A percentile compares a stretch with the other conserved stretches of the same genome.
Conservation (phyloP, 2,329 filamentous ascomycete species). For the Chaetomium olivaceum region DNA sequence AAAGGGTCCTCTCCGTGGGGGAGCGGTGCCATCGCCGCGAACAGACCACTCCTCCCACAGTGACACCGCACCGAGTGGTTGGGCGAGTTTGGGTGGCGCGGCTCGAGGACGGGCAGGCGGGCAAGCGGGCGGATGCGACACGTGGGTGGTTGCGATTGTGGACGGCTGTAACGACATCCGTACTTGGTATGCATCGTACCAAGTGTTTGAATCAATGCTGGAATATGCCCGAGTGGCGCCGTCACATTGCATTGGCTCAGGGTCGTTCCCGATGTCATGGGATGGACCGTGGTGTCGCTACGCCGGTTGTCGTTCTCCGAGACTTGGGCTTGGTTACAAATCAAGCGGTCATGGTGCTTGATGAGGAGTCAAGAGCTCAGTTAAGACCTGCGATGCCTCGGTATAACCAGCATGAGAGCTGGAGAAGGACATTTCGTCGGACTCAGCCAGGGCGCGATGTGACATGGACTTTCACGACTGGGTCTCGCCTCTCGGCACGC, state of each 20-base stretch:
- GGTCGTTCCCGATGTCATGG: neutral
- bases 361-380: neutral
- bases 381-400: neutral
- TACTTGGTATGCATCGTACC: neutral
- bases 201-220: neutral
- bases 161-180: neutral
- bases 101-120: no score
- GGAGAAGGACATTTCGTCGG: neutral
- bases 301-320: conserved; percentile 6
- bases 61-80: neutral
- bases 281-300: neutral
- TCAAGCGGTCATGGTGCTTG: neutral
- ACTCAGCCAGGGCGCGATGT: neutral
- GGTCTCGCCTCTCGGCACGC: neutral
- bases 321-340: neutral
- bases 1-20: neutral
- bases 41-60: neutral
- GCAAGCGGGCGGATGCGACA: neutral
- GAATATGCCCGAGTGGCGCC: neutral
- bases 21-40: neutral
- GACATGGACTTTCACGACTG: neutral
- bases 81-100: neutral
- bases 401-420: neutral
- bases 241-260: neutral
- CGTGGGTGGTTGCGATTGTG: neutral